phyloP scores from a whole-genome alignment of 2,329 filamentous ascomycete genomes.

The Blastomyces gilchristii region DNA sequence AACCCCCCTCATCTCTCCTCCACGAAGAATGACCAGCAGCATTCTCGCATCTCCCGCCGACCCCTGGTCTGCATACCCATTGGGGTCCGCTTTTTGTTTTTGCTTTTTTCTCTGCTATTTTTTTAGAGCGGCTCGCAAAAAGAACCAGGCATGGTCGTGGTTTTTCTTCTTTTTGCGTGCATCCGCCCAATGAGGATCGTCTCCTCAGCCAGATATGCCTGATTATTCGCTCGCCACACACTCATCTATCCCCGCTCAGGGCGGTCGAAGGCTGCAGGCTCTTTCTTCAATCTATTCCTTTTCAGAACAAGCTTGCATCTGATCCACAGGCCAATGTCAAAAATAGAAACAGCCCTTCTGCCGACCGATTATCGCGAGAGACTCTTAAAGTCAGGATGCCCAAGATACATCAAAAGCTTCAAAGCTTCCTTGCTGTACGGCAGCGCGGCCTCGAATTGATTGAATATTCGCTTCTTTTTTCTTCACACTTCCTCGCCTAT shows the following conservation, averaged over 20 bases:
- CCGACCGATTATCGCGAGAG: slow-evolving; percentile 11
- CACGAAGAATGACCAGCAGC: slow-evolving; percentile 2
- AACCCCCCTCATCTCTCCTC: slow-evolving; percentile 7
- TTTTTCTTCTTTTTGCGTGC: not conserved
- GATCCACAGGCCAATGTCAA: slow-evolving; percentile 13
- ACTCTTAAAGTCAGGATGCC: slow-evolving; percentile 15
- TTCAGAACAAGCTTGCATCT: slow-evolving; percentile 1
- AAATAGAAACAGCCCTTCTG: slow-evolving; percentile 18
- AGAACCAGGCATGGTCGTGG: slow-evolving; percentile 10
- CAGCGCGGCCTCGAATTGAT: slow-evolving; percentile 8
- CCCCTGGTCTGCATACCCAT: slow-evolving; percentile 8
- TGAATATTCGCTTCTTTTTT: slow-evolving; percentile 2
- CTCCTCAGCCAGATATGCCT: not conserved
- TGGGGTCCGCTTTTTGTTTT: not conserved
- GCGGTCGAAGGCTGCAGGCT: not conserved
- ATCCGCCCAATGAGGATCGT: slow-evolving; percentile 8
- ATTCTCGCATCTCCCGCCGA: slow-evolving; percentile 10
- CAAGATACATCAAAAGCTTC: slow-evolving; percentile 11
- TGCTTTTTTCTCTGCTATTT: not conserved
- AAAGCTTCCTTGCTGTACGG: slow-evolving; percentile 10
- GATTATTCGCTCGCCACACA: slow-evolving; percentile 10
- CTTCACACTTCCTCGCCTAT: not conserved
- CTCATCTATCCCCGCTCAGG: slow-evolving; percentile 3
- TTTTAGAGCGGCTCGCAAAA: slow-evolving; percentile 13
- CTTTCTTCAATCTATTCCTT: not conserved